Evolutionary conservation across 805 yeast genomes (phyloP), one percentile per base, ranked within the genome.

Genomic region (Starmerella geochares): DNA sequence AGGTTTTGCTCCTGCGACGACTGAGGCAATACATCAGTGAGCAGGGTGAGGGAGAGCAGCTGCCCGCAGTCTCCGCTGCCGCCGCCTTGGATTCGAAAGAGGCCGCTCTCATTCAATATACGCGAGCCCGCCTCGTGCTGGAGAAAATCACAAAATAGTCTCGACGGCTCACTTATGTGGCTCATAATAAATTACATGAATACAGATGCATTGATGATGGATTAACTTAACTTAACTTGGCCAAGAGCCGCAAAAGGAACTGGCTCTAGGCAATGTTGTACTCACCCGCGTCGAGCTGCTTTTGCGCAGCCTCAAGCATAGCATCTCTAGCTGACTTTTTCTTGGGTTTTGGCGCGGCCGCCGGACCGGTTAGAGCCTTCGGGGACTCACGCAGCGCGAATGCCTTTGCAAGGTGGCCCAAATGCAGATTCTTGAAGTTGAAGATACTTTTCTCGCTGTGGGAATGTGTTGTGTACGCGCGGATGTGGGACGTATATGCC

Each of bases 311-410:
- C 5, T 52, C 56, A 31, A 57, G 47, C 53, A 59, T 50, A 2
- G 58, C 58, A 16, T 57, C 54, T 9, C 48, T 40, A 10, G 57
- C 49, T 3, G 59, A 51, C 32, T 42, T 50, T 47, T 54, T 54
- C 48, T 56, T 51, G 27, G 41, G 49, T 45, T 46, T 42, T 7
- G 28, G 28, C 16, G 37, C 52, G 35, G 23, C 29, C 19, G 25
- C 20, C 17, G 46, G 35, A 52, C 59, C 35, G 7, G 54, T 48
- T 32, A 68, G 59, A 31, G 67, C 65, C 70, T 83, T 86, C 25
- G 99, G 99, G 7, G 94, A 82, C 60, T 92, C 98, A 67, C 99
- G 79, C 47, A 92, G 71, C 2, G 90, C 99, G 66, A 94, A 94
- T 55, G 92, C 76, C 65, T 92, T 92, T 19, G 97, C 96, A 60